Base-by-base conservation (phyloP, 768 basidiomycete genomes). In the Rhodotorula sphaerocarpa region DNA sequence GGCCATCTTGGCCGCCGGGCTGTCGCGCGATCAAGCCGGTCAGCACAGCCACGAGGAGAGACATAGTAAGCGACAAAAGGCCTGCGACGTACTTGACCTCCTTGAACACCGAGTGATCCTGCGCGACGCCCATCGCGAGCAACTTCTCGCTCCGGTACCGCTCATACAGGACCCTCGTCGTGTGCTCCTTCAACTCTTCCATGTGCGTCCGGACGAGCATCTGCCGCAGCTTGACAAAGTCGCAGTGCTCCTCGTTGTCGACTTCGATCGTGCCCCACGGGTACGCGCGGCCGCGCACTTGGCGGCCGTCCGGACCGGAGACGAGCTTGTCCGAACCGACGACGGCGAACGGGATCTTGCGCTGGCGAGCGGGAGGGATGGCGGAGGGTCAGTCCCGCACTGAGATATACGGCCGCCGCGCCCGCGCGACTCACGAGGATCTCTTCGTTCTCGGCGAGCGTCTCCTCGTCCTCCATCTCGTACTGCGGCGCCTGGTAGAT, bases 251-350 rank as follows among this genome's bases (percentile, higher is more conserved):
- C 74, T 97, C 95, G 72, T 99, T 97, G 79, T 99, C 95, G 30
- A 99, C 95, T 75, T 99, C 95, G 69, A 97, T 90, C 53, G 92
- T 86, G 75, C 95, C 95, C 95, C 95, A 99, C 15, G 95, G 95
- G 76, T 99, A 99, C 6, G 84, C 80, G 70, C 95, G 89, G 18
- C 95, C 95, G 69, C 95, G 88, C 52, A 96, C 90, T 76, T 86
- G 80, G 61, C 91, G 87, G 30, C 92, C 91, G 72, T 93, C 90
- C 28, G 87, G 81, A 3, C 89, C 85, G 61, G 80, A 76, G 36
- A 99, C 87, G 57, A 86, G 77, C 67, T 80, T 79, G 77, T 96
- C 86, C 28, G 93, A 96, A 30, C 95, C 95, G 52, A 99, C 95
- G 51, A 99, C 86, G 51, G 95, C 95, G 71, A 99, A 99, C 23